Conservation (phyloP, 352 stramenopile genomes). For the Aphanomyces astaci region DNA sequence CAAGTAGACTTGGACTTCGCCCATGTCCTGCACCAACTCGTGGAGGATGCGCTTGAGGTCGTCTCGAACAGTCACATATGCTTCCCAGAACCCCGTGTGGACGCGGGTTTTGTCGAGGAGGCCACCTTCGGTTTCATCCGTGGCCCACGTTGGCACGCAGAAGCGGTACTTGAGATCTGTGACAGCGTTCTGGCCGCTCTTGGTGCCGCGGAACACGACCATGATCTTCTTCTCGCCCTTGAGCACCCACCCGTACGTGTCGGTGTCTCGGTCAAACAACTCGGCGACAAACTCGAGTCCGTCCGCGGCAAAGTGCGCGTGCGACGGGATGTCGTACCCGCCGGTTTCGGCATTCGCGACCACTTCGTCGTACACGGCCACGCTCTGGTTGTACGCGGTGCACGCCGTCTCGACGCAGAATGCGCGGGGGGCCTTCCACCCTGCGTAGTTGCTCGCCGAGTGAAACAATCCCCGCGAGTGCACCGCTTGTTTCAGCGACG, state of each 20-base stretch:
- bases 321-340: slow-evolving; percentile 7
- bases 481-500: slow-evolving; percentile 14
- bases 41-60: slow-evolving; percentile 11
- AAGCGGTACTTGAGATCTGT: slow-evolving; percentile 18
- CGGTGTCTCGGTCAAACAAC: slow-evolving; percentile 11
- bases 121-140: not conserved
- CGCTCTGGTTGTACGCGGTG: slow-evolving; percentile 9
- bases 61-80: slow-evolving; percentile 19
- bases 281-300: not conserved
- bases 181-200: slow-evolving; percentile 7
- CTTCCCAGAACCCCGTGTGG: slow-evolving; percentile 17
- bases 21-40: slow-evolving; percentile 1
- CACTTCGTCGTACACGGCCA: slow-evolving; percentile 17
- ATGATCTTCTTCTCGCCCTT: slow-evolving; percentile 16
- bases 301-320: slow-evolving; percentile 10
- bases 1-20: slow-evolving; percentile 17
- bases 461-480: not conserved
- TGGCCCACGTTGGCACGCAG: not conserved
- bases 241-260: slow-evolving; percentile 20
- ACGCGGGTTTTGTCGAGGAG: not conserved
- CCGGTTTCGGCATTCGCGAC: not conserved
- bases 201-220: slow-evolving; percentile 17
- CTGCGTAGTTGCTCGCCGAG: not conserved
- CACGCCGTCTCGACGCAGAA: slow-evolving; percentile 20
- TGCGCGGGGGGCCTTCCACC: slow-evolving; percentile 6